Evolutionary conservation across 2,329 filamentous ascomycete genomes (phyloP).

Genomic region (Magnaporthiopsis incrustans): DNA sequence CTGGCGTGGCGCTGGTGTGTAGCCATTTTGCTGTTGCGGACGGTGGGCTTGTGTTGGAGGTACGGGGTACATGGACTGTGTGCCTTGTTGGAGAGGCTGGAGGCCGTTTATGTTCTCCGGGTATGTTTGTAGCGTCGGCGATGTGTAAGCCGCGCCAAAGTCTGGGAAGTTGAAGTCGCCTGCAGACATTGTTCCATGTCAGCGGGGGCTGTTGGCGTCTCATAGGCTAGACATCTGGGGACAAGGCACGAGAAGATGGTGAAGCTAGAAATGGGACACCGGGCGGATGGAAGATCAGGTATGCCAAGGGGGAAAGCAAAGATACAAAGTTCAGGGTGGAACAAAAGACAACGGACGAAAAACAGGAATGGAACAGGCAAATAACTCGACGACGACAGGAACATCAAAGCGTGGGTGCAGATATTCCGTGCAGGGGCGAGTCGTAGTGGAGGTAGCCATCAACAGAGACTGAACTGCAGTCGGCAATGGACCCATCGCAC

Average conservation of each 20-base stretch:
- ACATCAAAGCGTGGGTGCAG: background rate
- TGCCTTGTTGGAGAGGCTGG: conserved; percentile 44
- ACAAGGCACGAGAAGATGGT: conserved; percentile 8
- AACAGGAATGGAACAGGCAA: background rate
- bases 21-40: conserved; percentile 15
- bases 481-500: background rate
- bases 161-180: conserved; percentile 51
- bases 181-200: conserved; percentile 40
- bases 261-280: background rate
- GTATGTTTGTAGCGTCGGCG: conserved; percentile 38
- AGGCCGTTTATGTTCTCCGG: conserved; percentile 33
- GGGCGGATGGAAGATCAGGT: background rate
- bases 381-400: background rate
- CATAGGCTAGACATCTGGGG: conserved; percentile 21
- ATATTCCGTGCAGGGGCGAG: background rate
- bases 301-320: conserved; percentile 10
- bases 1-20: conserved; percentile 14
- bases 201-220: conserved; percentile 23
- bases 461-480: background rate
- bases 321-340: conserved; percentile 9
- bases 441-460: background rate
- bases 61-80: conserved; percentile 36
- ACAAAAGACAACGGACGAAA: conserved; percentile 7
- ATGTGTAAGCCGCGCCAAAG: conserved; percentile 43
- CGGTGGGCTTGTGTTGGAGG: conserved; percentile 26